phyloP scores from a whole-genome alignment of 2,329 filamentous ascomycete genomes.

The Leptographium wingfieldii region DNA sequence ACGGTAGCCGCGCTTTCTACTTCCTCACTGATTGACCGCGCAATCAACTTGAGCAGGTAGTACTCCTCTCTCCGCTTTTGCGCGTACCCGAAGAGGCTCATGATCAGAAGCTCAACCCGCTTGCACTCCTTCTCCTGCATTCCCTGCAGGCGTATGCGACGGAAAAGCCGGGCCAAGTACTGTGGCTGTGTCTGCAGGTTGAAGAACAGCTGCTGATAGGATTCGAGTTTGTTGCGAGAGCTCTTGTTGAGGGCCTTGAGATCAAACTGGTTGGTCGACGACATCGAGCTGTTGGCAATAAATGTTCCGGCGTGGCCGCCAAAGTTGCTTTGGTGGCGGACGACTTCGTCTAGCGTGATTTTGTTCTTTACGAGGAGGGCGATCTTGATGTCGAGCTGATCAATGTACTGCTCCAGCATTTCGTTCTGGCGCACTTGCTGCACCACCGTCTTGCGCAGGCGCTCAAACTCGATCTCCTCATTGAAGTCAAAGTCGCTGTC shows the following conservation, averaged over 20 bases:
- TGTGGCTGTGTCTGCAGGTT: constrained; percentile 92
- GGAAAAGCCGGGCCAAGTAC: constrained; percentile 83
- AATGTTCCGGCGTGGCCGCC: constrained; percentile 70
- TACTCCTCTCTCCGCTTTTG: constrained; percentile 97
- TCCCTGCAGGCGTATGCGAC: constrained; percentile 67
- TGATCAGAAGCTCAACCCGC: constrained; percentile 82
- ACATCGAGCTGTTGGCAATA: constrained; percentile 76
- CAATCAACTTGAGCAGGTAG: constrained; percentile 81
- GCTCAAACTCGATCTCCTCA: constrained; percentile 94
- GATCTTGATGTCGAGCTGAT: constrained; percentile 98
- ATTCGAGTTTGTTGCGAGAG: constrained; percentile 86
- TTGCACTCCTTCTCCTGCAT: constrained; percentile 87
- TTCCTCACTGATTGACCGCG: constrained; percentile 73
- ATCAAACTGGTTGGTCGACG: constrained; percentile 85
- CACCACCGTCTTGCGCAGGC: constrained; percentile 87
- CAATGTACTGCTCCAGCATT: constrained; percentile 93
- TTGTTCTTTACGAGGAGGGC: constrained; percentile 98
- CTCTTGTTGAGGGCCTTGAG: constrained; percentile 96
- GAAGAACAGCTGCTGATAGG: constrained; percentile 97
- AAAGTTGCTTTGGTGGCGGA: constrained; percentile 92
- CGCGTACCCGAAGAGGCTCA: constrained; percentile 93
- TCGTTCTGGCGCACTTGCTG: constrained; percentile 97
- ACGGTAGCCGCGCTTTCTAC: constrained; percentile 59
- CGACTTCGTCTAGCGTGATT: constrained; percentile 94
- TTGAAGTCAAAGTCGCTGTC: constrained; percentile 99